Conservation (phyloP, 2,329 filamentous ascomycete genomes). For the Ophioceras dolichostomum region DNA sequence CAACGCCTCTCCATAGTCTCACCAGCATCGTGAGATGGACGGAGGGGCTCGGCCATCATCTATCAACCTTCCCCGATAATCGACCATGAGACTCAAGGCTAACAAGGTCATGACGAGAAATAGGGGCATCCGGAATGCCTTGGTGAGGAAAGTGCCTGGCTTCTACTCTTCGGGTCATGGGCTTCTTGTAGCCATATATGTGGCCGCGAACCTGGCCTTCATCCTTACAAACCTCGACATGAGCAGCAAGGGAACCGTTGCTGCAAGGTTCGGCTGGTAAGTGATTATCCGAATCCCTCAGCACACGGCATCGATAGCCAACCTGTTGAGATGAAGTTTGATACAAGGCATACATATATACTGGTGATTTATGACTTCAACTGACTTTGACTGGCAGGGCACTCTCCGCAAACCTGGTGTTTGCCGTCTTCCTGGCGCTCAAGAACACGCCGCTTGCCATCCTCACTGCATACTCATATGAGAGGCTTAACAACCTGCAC, state of each 20-base stretch:
- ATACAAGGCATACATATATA: too few relatives aligned
- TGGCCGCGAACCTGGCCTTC: slow-evolving; percentile 16
- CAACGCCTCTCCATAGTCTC: too few relatives aligned
- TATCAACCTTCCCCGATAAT: too few relatives aligned
- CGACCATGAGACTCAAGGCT: too few relatives aligned
- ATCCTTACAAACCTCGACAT: slow-evolving; percentile 16
- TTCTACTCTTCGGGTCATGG: slow-evolving; percentile 21
- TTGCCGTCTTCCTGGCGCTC: slow-evolving; percentile 41
- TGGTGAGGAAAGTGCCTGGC: slow-evolving; percentile 17
- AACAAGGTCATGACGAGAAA: too few relatives aligned
- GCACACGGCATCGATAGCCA: too few relatives aligned
- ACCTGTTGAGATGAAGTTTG: too few relatives aligned
- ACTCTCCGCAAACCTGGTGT: slow-evolving; percentile 27
- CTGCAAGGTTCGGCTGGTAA: slow-evolving; percentile 19
- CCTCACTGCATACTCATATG: slow-evolving; percentile 42
- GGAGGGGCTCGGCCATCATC: too few relatives aligned
- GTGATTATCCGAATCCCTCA: too few relatives aligned
- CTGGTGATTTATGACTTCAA: too few relatives aligned
- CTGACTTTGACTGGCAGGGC: too few relatives aligned
- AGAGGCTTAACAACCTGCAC: slow-evolving; percentile 45
- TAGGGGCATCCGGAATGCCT: slow-evolving; percentile 13
- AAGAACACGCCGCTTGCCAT: slow-evolving; percentile 46
- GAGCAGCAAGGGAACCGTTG: slow-evolving; percentile 9
- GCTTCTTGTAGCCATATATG: slow-evolving; percentile 16
- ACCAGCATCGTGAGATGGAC: too few relatives aligned